Conservation (phyloP, 352 stramenopile genomes). For the Peronospora farinosa region DNA sequence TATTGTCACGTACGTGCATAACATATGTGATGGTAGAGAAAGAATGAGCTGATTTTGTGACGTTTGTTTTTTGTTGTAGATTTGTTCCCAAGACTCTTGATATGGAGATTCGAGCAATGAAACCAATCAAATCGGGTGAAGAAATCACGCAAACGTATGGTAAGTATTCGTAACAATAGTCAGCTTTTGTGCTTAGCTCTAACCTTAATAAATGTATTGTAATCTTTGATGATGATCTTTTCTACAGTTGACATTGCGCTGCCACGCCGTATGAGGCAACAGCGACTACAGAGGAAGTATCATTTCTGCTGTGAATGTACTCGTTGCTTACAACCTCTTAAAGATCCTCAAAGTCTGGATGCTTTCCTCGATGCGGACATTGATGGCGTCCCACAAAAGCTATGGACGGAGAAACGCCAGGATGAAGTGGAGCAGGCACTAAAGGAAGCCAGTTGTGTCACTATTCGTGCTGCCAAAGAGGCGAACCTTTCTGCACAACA, state of each 20-base stretch:
- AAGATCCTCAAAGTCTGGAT: slow-evolving; percentile 31
- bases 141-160: slow-evolving; percentile 67
- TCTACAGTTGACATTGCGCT: slow-evolving; percentile 52
- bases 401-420: slow-evolving; percentile 31
- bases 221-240: slow-evolving; percentile 1
- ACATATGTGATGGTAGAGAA: neutral
- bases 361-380: slow-evolving; percentile 45
- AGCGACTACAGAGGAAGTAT: slow-evolving; percentile 45
- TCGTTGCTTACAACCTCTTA: slow-evolving; percentile 34
- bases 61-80: slow-evolving; percentile 1
- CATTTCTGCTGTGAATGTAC: slow-evolving; percentile 54
- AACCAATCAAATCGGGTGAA: slow-evolving; percentile 35
- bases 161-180: slow-evolving; percentile 10
- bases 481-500: slow-evolving; percentile 15
- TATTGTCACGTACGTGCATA: slow-evolving; percentile 45
- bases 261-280: slow-evolving; percentile 39
- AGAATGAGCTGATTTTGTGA: neutral
- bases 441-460: slow-evolving; percentile 18
- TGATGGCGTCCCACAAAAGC: slow-evolving; percentile 30
- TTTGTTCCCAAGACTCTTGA: slow-evolving; percentile 41
- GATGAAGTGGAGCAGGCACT: slow-evolving; percentile 25
- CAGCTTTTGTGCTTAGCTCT: neutral
- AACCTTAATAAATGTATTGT: neutral
- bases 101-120: slow-evolving; percentile 53
- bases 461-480: slow-evolving; percentile 3